Base-by-base conservation (phyloP, 257 asterid species). In the Verbascum thapsus region DNA sequence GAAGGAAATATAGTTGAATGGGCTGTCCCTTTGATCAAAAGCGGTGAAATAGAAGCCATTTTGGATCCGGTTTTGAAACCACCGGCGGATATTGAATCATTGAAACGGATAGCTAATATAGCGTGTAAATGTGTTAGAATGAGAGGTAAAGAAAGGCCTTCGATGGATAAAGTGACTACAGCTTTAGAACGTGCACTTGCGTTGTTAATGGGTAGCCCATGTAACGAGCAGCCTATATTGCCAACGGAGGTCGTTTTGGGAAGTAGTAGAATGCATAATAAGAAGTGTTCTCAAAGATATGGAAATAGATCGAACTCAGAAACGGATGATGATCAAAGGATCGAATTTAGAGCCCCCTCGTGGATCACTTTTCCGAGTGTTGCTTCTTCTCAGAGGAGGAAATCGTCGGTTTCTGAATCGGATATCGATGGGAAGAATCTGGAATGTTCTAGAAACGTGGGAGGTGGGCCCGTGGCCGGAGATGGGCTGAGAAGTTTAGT, bases 91-190 rank as follows among this genome's bases (percentile, higher is more conserved):
- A 48, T 81, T 18, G 98, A 86, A 66, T 95, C 96, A 5, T 58
- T 91, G 63, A 83, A 75, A 65, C 74, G 86, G 26, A 88, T 91
- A 0, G 94, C 98, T 10, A 88, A 82, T 47, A 71, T 86, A 5
- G 98, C 96, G 7, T 73, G 98, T 58, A 84, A 78, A 72, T 88
- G 98, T 19, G 98, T 91, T 60, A 70, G 98, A 53, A 91, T 88
- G 96, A 79, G 96, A 69, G 98, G 98, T 8, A 88, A 91, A 52
- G 98, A 88, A 57, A 84, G 98, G 83, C 98, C 96, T 8, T 84
- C 98, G 0, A 91, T 91, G 96, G 98, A 91, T 39, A 88, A 83
- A 64, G 98, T 88, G 44, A 91, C 99, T 0, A 87, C 99, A 0
- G 87, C 83, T 1, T 72, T 91, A 65, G 98, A 91, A 58, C 86